Percentiles rank a stretch among this genome's conserved stretches.
phyloP scores from a whole-genome alignment of 495 filamentous ascomycete species.

The Xylaria bambusicola region DNA sequence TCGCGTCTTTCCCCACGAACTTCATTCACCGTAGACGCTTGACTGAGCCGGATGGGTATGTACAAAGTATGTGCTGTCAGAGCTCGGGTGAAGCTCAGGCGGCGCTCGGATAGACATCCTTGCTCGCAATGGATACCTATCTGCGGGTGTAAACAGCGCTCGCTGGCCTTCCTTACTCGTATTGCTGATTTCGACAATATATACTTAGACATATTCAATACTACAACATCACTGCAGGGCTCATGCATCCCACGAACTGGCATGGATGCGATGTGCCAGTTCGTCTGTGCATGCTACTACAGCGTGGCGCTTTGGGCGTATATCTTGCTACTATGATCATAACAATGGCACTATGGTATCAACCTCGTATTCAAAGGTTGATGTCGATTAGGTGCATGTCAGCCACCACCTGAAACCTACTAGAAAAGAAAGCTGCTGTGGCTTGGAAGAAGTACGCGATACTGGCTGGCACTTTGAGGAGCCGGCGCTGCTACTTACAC shows the following conservation, averaged over 20 bases:
- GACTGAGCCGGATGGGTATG: too few species aligned
- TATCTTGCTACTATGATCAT: not conserved
- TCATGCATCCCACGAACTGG: not conserved
- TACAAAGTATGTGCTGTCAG: too few species aligned
- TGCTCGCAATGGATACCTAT: too few species aligned
- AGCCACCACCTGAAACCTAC: not conserved
- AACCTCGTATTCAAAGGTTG: not conserved
- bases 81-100: too few species aligned
- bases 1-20: too few species aligned
- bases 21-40: too few species aligned
- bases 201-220: constrained; percentile 9
- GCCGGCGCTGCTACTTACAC: too few species aligned
- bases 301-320: not conserved
- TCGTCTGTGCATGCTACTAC: not conserved
- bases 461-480: too few species aligned
- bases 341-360: not conserved
- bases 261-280: constrained; percentile 1
- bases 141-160: too few species aligned
- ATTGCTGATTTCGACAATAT: not conserved
- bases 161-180: not conserved
- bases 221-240: not conserved
- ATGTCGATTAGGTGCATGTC: not conserved
- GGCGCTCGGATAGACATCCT: too few species aligned
- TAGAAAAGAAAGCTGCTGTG: too few species aligned
- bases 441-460: too few species aligned